Evolutionary conservation across 1,284 basidiomycete species (phyloP), one percentile per base, ranked within the genome.

Genomic region (Moesziomyces sp.): DNA sequence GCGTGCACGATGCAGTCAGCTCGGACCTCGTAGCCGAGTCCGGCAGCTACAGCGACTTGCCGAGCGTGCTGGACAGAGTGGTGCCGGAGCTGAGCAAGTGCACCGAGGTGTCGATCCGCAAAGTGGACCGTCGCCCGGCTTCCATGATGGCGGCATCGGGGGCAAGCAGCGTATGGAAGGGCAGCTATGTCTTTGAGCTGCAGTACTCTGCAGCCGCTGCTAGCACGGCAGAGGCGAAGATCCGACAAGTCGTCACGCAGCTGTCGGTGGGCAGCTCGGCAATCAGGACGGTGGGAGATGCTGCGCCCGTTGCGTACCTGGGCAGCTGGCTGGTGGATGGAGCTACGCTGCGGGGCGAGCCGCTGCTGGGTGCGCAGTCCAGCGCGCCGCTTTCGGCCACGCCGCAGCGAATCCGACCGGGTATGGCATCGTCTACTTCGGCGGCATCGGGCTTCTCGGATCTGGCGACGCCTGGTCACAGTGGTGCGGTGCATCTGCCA

Each of bases 321-420:
- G 72, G 72, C 26, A 70, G 66, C 59, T 74, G 72, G 72, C 28
- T 59, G 24, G 69, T 73, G 23, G 69, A 73, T 49, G 53, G 46
- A 10, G 47, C 35, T 10, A 58, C 64, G 19, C 47, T 66, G 42
- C 48, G 47, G 6, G 60, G 61, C 21, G 50, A 53, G 40, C 23
- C 48, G 6, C 42, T 45, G 28, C 23, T 5, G 10, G 44, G 26
- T 14, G 55, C 35, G 18, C 33, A 38, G 47, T 21, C 30, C 45
- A n/a, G 52, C 35, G 14, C 10, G 9, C 16, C 28, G 33, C 11
- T 3, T 24, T 3, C 43, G 44, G 56, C 30, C 16, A 23, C 44
- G 8, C 42, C 47, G 24, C 28, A 42, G 3, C 28, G 24, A 19
- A 7, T 28, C 28, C 35, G 23, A 33, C 38, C 44, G 8, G 43